Base-by-base conservation (phyloP, 306 rosid species). In the Quercus rubra region DNA sequence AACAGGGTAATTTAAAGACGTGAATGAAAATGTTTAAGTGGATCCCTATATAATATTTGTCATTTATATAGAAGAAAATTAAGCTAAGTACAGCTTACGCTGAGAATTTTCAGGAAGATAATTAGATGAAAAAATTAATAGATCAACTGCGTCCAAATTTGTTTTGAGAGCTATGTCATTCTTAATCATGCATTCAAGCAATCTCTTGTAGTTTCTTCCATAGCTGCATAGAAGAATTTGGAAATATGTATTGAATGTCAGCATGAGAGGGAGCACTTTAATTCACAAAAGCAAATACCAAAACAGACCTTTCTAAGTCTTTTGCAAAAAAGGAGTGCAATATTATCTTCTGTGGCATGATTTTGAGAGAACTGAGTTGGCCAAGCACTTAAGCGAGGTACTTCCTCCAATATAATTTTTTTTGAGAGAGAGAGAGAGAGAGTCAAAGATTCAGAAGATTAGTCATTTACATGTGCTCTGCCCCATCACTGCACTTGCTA, bases 121-220 rank as follows among this genome's bases (percentile, higher is more conserved):
- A 41, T 75, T 85, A 28, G 89, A 85, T 33, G 86, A 57, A 75
- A 83, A 88, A 23, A 83, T 83, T 27, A 85, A 38, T 35, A 85
- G 89, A 64, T 85, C 89, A 68, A 66, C 67, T 12, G 77, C 86
- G 31, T 83, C 73, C 21, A 85, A 27, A 55, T 75, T 83, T 81
- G 74, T 87, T 81, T 61, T 76, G 19, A 85, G 80, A 38, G 87
- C 89, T 77, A 83, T 83, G 78, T 83, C 89, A 51, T 83, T 30
- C 46, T 70, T 21, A 38, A 55, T 83, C 84, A 88, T 80, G 77
- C 41, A 4, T 21, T 81, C 56, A 74, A 83, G 21, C 77, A 83
- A 57, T 38, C 54, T 43, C 71, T 38, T 30, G 83, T 85, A 88
- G 56, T 64, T 31, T 58, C 62, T 78, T 55, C 10, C 14, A 71